These are phyloP conservation scores for Firmiana major DNA, from an alignment of 345 rosid genomes.

Conservation along the genomic window DNA sequence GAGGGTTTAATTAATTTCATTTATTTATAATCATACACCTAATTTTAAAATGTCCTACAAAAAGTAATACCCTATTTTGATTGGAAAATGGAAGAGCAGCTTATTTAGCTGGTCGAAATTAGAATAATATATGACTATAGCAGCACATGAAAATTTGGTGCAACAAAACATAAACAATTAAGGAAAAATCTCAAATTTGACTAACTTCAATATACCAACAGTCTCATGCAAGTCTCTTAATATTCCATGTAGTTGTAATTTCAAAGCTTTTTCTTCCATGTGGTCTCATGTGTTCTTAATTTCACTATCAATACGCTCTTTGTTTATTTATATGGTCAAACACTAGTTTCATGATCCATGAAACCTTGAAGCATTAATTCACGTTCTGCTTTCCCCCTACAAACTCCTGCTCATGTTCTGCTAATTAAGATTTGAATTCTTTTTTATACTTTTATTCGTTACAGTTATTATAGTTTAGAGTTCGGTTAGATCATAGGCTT, in stretches of 20 bases:
- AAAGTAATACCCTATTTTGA: not conserved
- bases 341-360: not conserved
- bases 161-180: not conserved
- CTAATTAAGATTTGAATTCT: no score
- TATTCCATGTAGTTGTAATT: not conserved
- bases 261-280: conserved; percentile 24
- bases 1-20: not conserved
- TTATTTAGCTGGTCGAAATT: conserved; percentile 14
- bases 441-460: no score
- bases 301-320: no score
- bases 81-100: not conserved
- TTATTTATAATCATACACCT: not conserved
- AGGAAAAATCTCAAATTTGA: not conserved
- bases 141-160: conserved; percentile 17
- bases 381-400: conserved; percentile 21
- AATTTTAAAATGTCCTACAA: not conserved
- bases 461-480: no score
- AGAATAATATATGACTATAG: conserved; percentile 10
- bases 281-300: conserved; percentile 23
- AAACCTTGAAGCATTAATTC: not conserved
- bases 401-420: no score
- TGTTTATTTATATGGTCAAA: not conserved
- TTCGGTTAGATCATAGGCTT: no score
- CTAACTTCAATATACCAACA: not conserved
- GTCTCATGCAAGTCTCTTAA: conserved; percentile 5